A percentile compares a stretch with the other conserved stretches of the same genome.
These are phyloP conservation scores for Capsaspora owczarzaki DNA, from an alignment of 78 protist species.

Conservation along the genomic window DNA sequence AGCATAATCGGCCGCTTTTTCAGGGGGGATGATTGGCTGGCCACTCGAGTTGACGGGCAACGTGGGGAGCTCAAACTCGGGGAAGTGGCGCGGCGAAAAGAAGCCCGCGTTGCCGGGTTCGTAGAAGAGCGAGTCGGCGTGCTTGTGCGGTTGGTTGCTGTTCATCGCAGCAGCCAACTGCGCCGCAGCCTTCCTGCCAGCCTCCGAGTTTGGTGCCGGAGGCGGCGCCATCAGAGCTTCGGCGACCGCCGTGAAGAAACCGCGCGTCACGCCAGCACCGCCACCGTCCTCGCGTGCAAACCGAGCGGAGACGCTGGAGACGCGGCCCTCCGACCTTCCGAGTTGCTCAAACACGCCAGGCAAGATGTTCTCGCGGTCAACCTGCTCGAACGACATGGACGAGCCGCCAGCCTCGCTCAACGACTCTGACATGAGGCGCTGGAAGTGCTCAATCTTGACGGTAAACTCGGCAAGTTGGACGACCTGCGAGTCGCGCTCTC, in stretches of 20 bases:
- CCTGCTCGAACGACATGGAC: not conserved
- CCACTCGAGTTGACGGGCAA: too few species aligned
- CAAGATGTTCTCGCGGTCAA: not conserved
- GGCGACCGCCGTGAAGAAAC: not conserved
- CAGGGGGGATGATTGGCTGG: too few species aligned
- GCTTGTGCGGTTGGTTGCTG: too few species aligned
- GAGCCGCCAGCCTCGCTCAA: not conserved
- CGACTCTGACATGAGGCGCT: not conserved
- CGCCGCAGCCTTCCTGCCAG: not conserved
- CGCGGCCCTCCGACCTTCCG: not conserved
- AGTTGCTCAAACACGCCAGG: not conserved
- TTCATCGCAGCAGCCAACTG: not conserved
- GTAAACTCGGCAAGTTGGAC: not conserved
- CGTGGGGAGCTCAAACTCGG: not conserved
- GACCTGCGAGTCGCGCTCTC: not conserved
- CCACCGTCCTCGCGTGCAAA: not conserved
- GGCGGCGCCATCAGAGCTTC: not conserved
- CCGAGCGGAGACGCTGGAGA: not conserved
- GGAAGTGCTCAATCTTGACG: not conserved
- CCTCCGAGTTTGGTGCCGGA: not conserved
- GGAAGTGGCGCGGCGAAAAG: conserved; percentile 2
- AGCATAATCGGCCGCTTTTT: not conserved
- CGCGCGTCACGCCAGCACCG: not conserved
- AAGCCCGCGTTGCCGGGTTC: not conserved
- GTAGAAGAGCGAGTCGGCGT: not conserved